Evolutionary conservation across 2,329 filamentous ascomycete species (phyloP), one percentile per base, ranked within the genome.

Genomic region (Paraphoma sp.): DNA sequence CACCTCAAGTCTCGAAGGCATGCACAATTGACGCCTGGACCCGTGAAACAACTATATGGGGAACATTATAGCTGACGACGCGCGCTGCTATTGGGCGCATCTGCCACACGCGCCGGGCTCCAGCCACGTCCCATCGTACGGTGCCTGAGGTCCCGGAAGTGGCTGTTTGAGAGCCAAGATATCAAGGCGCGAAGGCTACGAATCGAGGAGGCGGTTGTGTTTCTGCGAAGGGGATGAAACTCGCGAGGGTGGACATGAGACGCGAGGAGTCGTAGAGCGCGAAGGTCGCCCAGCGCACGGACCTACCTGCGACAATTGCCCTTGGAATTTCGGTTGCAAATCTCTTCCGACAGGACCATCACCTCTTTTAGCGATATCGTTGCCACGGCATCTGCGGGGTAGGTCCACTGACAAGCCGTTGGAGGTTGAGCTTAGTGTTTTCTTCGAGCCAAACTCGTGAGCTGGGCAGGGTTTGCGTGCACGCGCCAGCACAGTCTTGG

Each of bases 191-290:
- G 51, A 61, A 49, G 44, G 53, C 48, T 45, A 47, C 49, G 53
- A 45, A 28, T 48, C 49, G 17, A 57, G 53, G 67, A 56, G 60
- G 55, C 47, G 50, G 51, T 57, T 44, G 63, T 67, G 71, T 73
- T 71, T 72, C 65, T 64, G 61, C 56, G 50, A 48, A 65, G 62
- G 67, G 65, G 64, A 69, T 76, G 73, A 76, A 76, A 76, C 74
- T 58, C 47, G 62, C 57, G 36, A 59, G 53, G 54, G 45, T 64
- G 53, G 53, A 68, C 59, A 51, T 54, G 52, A 69, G 64, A 68
- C 66, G 66, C 17, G 14, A 36, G 23, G 14, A 48, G 51, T 53
- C 44, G 38, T 38, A 38, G 33, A 44, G 18, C 12, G 36, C 28
- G 16, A 23, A n/a, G 49, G 40, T 30, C 49, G 28, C 36, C 14